Base-by-base conservation (phyloP, 192 early-diverging fungal species). In the Gonapodya prolifera region DNA sequence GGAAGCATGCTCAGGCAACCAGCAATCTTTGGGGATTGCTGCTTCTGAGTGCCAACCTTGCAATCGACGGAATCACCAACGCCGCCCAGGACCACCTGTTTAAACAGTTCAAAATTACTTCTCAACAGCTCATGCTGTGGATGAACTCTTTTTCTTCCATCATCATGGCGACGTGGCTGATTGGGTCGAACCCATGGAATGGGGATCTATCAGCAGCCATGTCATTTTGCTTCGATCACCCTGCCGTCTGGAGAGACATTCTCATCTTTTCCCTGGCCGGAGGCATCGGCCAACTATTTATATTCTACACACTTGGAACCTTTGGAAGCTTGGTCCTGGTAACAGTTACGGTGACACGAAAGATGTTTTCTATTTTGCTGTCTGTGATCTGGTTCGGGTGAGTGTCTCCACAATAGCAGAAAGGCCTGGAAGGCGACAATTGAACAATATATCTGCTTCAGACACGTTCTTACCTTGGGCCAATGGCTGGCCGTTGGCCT, bases 201-300 rank as follows among this genome's bases (percentile, higher is more conserved):
- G 80, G 85, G 34, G 97, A 99, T 83, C 84, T 98, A 2, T 69
- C 77, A 1, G 81, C 80, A 31, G 98, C 96, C 1, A 31, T 95
- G 0, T 76, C 80, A 1, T 99, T 99, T 79, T 89, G 90, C 78
- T 76, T 84, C 18, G 81, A 83, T 2, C 92, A 96, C 76, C 98
- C 98, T 2, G 87, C 84, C 16, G 92, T 96, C 1, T 82, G 94
- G 69, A 73, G 82, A 23, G 96, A 99, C 80, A 90, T 99, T 34
- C 78, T 92, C 36, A 84, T 98, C 80, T 99, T 96, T 88, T 91
- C 92, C 0, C 77, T 97, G 1, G 94, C 92, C 83, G 98, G 98
- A 16, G 94, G 96, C 2, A 45, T 98, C 16, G 98, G 98, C n/a
- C 98, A 99, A 84, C 93, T 93, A 85, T 98, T 99, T 84, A 95